Percentiles rank a stretch among this genome's conserved stretches.
Conservation (phyloP, 345 rosid species). For the Camelina hispida region DNA sequence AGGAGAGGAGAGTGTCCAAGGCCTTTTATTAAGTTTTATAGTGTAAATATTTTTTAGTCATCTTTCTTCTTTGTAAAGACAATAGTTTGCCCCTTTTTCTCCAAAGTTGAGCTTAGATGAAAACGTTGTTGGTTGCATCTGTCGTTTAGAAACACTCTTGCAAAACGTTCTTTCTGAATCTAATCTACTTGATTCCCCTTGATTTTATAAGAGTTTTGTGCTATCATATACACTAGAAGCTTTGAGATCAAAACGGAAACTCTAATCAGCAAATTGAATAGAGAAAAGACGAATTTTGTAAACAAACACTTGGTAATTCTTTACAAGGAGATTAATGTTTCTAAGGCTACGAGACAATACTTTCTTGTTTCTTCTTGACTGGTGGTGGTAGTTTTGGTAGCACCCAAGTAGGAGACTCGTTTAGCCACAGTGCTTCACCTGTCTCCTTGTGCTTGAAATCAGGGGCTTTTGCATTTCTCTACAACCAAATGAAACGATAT, state of each 20-base stretch:
- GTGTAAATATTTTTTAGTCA: conserved; percentile 38
- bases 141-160: not conserved
- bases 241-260: not conserved
- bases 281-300: conserved; percentile 1
- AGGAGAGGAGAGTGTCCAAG: conserved; percentile 2
- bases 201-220: not conserved
- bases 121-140: conserved; percentile 27
- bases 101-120: not conserved
- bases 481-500: conserved; percentile 4
- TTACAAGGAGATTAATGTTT: conserved; percentile 24
- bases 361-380: conserved; percentile 44
- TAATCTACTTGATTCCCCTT: conserved; percentile 7
- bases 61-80: conserved; percentile 25
- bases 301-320: conserved; percentile 25
- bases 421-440: conserved; percentile 67
- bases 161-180: not conserved
- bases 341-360: conserved; percentile 17
- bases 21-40: conserved; percentile 13
- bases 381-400: conserved; percentile 61
- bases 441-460: conserved; percentile 87
- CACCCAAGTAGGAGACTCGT: conserved; percentile 70
- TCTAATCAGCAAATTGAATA: not conserved
- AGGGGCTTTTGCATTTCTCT: conserved; percentile 56
- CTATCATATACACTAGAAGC: not conserved
- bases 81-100: not conserved